Percentiles rank a stretch among this genome's conserved stretches.
Conservation (phyloP, 352 stramenopile species). For the Peronospora belbahrii region DNA sequence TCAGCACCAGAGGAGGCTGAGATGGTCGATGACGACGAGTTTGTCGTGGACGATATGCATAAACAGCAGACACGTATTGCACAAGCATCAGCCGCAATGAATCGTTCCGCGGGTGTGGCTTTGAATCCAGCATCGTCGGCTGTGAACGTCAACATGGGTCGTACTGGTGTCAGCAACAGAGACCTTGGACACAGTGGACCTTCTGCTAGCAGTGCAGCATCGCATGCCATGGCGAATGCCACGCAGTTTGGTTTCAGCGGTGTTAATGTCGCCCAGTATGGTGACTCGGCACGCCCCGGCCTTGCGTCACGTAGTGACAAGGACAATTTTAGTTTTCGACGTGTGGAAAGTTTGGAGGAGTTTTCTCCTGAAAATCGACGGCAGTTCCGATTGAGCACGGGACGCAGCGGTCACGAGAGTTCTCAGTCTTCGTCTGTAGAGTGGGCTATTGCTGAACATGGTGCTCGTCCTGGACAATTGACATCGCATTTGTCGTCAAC, state of each 20-base stretch:
- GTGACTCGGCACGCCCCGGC: background rate
- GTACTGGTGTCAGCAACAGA: conserved; percentile 5
- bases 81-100: conserved; percentile 29
- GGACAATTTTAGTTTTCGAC: conserved; percentile 26
- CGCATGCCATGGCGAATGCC: conserved; percentile 21
- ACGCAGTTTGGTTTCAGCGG: conserved; percentile 30
- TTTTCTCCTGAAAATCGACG: background rate
- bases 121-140: conserved; percentile 16
- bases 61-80: conserved; percentile 61
- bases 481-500: conserved; percentile 32
- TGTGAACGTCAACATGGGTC: conserved; percentile 22
- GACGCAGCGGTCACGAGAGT: conserved; percentile 18
- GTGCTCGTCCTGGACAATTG: conserved; percentile 6
- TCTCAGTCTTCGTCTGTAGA: conserved; percentile 19
- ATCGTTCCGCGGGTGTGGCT: conserved; percentile 19
- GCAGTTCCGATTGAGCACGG: conserved; percentile 18
- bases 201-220: conserved; percentile 14
- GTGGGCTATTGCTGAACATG: conserved; percentile 8
- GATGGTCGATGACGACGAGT: conserved; percentile 18
- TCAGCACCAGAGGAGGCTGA: conserved; percentile 19
- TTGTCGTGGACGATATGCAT: conserved; percentile 34
- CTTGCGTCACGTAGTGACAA: background rate
- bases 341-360: conserved; percentile 21
- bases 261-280: conserved; percentile 5
- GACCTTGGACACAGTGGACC: conserved; percentile 24